Conservation (phyloP, 1,284 basidiomycete species). For the Pterula multifida region DNA sequence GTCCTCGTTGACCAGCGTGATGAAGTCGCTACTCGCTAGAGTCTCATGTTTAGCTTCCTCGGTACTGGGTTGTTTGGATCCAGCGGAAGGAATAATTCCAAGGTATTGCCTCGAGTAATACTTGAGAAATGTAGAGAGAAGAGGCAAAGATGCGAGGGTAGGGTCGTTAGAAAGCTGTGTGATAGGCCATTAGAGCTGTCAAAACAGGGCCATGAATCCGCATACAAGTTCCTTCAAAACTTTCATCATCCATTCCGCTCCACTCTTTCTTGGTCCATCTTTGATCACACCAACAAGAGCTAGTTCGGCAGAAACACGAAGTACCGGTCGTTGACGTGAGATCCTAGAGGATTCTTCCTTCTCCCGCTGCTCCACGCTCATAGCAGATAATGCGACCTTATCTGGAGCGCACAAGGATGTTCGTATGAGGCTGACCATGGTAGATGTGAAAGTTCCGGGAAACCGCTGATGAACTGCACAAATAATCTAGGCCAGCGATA, state of each 20-base stretch:
- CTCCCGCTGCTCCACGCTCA: slow-evolving; percentile 76
- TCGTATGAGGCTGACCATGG: slow-evolving; percentile 54
- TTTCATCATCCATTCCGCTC: slow-evolving; percentile 83
- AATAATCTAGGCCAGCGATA: slow-evolving; percentile 48
- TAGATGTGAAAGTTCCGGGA: slow-evolving; percentile 65
- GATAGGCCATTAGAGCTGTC: slow-evolving; percentile 5
- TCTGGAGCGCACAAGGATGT: slow-evolving; percentile 56
- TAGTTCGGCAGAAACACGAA: slow-evolving; percentile 84
- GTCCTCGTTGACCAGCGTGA: slow-evolving; percentile 33
- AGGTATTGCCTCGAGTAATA: slow-evolving; percentile 74
- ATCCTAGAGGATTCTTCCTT: slow-evolving; percentile 84
- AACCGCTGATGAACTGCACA: slow-evolving; percentile 86
- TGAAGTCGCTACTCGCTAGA: slow-evolving; percentile 27
- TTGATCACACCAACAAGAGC: slow-evolving; percentile 77
- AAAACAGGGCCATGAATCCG: slow-evolving; percentile 8
- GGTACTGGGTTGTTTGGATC: slow-evolving; percentile 43
- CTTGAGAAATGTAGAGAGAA: slow-evolving; percentile 79
- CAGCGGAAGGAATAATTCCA: slow-evolving; percentile 45
- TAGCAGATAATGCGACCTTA: slow-evolving; percentile 42
- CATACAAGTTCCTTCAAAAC: slow-evolving; percentile 71
- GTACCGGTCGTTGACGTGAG: slow-evolving; percentile 70
- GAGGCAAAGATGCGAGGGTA: slow-evolving; percentile 72
- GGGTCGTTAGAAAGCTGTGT: slow-evolving; percentile 77
- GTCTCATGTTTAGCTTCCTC: slow-evolving; percentile 38
- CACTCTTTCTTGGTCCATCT: slow-evolving; percentile 54